Evolutionary conservation across 352 stramenopile genomes (phyloP).

Genomic region (Blastocystis sp.): DNA sequence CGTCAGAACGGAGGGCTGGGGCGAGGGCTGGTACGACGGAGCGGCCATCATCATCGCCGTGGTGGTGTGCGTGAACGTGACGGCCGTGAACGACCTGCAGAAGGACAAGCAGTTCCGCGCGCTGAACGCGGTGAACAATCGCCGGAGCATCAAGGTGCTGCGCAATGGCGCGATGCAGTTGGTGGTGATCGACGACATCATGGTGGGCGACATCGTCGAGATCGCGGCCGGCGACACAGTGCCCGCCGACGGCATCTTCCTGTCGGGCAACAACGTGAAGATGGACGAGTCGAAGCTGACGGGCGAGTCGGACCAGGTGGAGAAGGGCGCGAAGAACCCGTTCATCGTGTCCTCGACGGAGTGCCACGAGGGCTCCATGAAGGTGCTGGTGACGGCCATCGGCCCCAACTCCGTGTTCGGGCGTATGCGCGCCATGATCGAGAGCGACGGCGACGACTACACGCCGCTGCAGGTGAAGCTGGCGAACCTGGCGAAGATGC

Average conservation of each 20-base stretch:
- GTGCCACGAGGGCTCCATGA: constrained; percentile 82
- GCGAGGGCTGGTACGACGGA: constrained; percentile 81
- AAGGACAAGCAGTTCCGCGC: constrained; percentile 84
- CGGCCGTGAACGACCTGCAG: constrained; percentile 83
- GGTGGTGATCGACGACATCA: constrained; percentile 75
- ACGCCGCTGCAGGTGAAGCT: constrained; percentile 83
- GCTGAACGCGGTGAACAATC: constrained; percentile 78
- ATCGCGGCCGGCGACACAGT: constrained; percentile 80
- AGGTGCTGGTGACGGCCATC: constrained; percentile 86
- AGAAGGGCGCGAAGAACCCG: constrained; percentile 74
- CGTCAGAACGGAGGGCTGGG: constrained; percentile 75
- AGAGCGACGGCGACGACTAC: constrained; percentile 55
- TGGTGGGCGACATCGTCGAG: constrained; percentile 83
- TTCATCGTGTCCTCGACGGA: constrained; percentile 84
- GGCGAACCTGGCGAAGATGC: constrained; percentile 78
- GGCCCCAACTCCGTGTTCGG: constrained; percentile 84
- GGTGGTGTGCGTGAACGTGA: constrained; percentile 81
- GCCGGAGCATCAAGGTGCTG: constrained; percentile 72
- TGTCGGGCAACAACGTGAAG: constrained; percentile 81
- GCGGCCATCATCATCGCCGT: constrained; percentile 83
- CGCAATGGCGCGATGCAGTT: constrained; percentile 18
- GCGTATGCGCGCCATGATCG: constrained; percentile 80
- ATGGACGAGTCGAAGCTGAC: constrained; percentile 84
- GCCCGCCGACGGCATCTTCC: constrained; percentile 81
- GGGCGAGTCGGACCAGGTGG: constrained; percentile 82